phyloP scores from a whole-genome alignment of 2,329 filamentous ascomycete genomes.

The Aspergillus niger region DNA sequence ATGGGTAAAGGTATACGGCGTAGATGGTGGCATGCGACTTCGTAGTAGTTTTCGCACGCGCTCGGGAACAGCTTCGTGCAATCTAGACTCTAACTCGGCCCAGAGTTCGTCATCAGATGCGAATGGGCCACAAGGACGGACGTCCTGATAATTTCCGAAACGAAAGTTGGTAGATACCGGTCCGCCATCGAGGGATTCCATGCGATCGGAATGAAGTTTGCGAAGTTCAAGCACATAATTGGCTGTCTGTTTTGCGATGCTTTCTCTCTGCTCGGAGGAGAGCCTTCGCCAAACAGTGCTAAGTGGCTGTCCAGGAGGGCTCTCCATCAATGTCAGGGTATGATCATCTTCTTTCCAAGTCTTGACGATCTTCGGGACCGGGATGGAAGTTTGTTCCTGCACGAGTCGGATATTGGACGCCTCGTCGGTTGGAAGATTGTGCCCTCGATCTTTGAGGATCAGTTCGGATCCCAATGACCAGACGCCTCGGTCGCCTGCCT shows the following conservation, averaged over 20 bases:
- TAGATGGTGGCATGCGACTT: conserved; percentile 20
- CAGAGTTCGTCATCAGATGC: conserved; percentile 18
- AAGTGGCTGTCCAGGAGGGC: conserved; percentile 22
- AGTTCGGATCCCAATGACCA: conserved; percentile 35
- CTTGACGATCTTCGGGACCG: conserved; percentile 21
- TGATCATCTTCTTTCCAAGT: conserved; percentile 21
- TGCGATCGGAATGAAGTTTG: conserved; percentile 12
- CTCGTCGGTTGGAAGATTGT: conserved; percentile 15
- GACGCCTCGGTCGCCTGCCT: conserved; percentile 26
- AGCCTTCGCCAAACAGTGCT: conserved; percentile 22
- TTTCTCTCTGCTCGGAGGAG: conserved; percentile 20
- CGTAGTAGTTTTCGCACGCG: conserved; percentile 10
- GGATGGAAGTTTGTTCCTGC: conserved; percentile 24
- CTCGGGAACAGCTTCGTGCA: conserved; percentile 10
- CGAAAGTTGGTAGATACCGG: conserved; percentile 14
- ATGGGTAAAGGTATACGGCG: conserved; percentile 43
- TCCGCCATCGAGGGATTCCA: conserved; percentile 12
- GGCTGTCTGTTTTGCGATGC: conserved; percentile 26
- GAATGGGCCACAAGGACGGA: background rate
- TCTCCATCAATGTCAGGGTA: conserved; percentile 16
- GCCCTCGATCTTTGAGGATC: conserved; percentile 31
- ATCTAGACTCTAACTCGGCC: conserved; percentile 12
- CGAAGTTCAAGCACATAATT: conserved; percentile 26
- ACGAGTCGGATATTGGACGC: conserved; percentile 22
- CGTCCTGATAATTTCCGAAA: background rate